A percentile compares a stretch with the other conserved stretches of the same genome.
Evolutionary conservation across 257 asterid genomes (phyloP).

Genomic region (Eucommia ulmoides): DNA sequence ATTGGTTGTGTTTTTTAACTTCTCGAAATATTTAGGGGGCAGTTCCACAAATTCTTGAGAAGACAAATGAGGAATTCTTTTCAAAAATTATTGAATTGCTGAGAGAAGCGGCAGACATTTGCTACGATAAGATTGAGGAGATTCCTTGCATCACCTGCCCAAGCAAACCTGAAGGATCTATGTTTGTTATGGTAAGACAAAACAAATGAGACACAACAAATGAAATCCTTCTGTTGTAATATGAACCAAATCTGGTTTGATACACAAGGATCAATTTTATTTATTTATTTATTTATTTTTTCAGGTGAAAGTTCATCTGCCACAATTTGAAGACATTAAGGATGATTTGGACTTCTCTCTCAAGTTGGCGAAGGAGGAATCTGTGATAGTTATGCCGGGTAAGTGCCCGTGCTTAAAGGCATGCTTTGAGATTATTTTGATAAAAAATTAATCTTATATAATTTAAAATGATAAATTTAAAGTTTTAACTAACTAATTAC

Average conservation of each 20-base stretch:
- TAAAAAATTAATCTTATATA: no score
- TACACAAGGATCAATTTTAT: not conserved
- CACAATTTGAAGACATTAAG: slow-evolving; percentile 26
- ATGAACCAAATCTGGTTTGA: not conserved
- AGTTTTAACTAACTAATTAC: no score
- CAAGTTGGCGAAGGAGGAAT: slow-evolving; percentile 57
- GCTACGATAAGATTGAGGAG: slow-evolving; percentile 24
- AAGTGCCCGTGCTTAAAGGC: no score
- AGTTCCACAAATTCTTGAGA: slow-evolving; percentile 40
- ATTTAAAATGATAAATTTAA: no score
- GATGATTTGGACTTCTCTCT: slow-evolving; percentile 51
- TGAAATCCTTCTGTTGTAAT: no score
- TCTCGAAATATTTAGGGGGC: no score
- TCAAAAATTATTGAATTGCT: slow-evolving; percentile 27
- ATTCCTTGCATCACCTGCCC: slow-evolving; percentile 43
- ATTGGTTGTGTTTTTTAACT: not conserved
- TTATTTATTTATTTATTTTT: not conserved
- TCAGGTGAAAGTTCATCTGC: slow-evolving; percentile 39
- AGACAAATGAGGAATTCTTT: slow-evolving; percentile 35
- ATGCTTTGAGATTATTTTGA: no score
- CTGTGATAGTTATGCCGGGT: no score
- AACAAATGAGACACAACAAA: no score
- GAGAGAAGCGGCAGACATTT: slow-evolving; percentile 39
- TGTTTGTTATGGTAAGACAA: slow-evolving; percentile 49
- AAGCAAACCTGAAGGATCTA: slow-evolving; percentile 58